Conservation (phyloP, 2,329 filamentous ascomycete genomes). For the Allantophomopsis cytisporea region DNA sequence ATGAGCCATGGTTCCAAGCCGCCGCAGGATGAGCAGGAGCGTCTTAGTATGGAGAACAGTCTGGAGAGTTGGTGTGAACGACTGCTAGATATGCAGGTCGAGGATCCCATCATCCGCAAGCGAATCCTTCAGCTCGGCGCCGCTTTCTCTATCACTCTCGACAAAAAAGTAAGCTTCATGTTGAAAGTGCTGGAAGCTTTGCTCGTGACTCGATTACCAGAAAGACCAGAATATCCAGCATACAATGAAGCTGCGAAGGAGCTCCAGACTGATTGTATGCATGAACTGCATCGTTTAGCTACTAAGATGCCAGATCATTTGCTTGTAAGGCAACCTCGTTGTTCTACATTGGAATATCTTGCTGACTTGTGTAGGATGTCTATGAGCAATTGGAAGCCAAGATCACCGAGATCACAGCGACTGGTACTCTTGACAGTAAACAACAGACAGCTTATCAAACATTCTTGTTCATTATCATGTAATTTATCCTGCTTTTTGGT, state of each 20-base stretch:
- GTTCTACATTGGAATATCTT: too few species aligned
- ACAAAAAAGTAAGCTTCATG: conserved; percentile 68
- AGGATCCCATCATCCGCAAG: conserved; percentile 76
- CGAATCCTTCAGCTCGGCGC: conserved; percentile 71
- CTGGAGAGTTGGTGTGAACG: conserved; percentile 62
- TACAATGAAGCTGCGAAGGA: conserved; percentile 88
- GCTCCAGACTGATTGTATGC: conserved; percentile 70
- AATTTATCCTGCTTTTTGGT: conserved; percentile 25
- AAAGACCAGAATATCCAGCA: conserved; percentile 53
- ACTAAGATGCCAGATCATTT: conserved; percentile 87
- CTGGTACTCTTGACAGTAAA: conserved; percentile 65
- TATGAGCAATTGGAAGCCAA: conserved; percentile 79
- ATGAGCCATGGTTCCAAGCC: conserved; percentile 33
- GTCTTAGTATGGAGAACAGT: conserved; percentile 43
- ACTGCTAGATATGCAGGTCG: conserved; percentile 57
- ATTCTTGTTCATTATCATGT: conserved; percentile 82
- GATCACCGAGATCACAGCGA: conserved; percentile 65
- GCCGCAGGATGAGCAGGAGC: conserved; percentile 34
- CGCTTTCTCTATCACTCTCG: conserved; percentile 71
- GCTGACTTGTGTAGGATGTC: conserved; percentile 43
- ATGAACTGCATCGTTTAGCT: conserved; percentile 79
- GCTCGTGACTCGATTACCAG: conserved; percentile 65
- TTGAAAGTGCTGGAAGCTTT: conserved; percentile 86
- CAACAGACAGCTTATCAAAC: conserved; percentile 76
- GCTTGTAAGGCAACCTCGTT: background rate